Percentiles rank a stretch among this genome's conserved stretches.
Conservation (phyloP, 805 yeast genomes). For the Cyberlindnera saturnus region DNA sequence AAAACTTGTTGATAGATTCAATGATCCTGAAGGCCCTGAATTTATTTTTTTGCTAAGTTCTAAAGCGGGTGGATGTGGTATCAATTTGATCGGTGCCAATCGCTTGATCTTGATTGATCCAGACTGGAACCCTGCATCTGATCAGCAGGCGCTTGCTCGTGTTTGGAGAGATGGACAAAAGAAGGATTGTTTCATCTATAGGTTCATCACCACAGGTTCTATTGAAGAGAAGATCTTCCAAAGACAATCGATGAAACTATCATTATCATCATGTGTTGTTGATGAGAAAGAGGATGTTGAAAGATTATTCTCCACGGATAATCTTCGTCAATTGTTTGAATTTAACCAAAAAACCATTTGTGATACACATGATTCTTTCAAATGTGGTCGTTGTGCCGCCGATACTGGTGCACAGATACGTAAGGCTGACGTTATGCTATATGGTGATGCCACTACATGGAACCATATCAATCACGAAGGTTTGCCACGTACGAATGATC, state of each 20-base stretch:
- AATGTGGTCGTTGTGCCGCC: slow-evolving; percentile 71
- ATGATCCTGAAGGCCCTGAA: slow-evolving; percentile 83
- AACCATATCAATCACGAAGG: slow-evolving; percentile 72
- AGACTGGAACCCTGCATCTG: slow-evolving; percentile 99
- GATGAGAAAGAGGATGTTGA: slow-evolving; percentile 96
- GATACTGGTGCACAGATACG: slow-evolving; percentile 48
- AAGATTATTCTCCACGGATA: slow-evolving; percentile 79
- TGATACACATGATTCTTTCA: slow-evolving; percentile 89
- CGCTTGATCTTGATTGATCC: slow-evolving; percentile 81
- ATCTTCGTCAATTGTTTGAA: slow-evolving; percentile 67
- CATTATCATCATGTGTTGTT: slow-evolving; percentile 91
- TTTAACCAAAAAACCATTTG: slow-evolving; percentile 63
- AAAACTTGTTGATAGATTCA: slow-evolving; percentile 83
- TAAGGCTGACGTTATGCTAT: slow-evolving; percentile 80
- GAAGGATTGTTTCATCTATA: slow-evolving; percentile 90
- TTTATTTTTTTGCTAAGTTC: slow-evolving; percentile 86
- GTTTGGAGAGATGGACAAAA: slow-evolving; percentile 99
- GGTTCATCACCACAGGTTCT: slow-evolving; percentile 91
- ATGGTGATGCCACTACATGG: slow-evolving; percentile 98
- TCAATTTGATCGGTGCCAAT: slow-evolving; percentile 94
- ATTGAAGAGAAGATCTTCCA: slow-evolving; percentile 96
- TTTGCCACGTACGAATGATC: slow-evolving; percentile 65
- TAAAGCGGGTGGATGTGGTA: slow-evolving; percentile 99
- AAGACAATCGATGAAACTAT: slow-evolving; percentile 90
- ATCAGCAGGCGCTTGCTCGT: slow-evolving; percentile 95